These are phyloP conservation scores for Neurospora sp. DNA, from an alignment of 2,329 filamentous ascomycete genomes.

Conservation along the genomic window DNA sequence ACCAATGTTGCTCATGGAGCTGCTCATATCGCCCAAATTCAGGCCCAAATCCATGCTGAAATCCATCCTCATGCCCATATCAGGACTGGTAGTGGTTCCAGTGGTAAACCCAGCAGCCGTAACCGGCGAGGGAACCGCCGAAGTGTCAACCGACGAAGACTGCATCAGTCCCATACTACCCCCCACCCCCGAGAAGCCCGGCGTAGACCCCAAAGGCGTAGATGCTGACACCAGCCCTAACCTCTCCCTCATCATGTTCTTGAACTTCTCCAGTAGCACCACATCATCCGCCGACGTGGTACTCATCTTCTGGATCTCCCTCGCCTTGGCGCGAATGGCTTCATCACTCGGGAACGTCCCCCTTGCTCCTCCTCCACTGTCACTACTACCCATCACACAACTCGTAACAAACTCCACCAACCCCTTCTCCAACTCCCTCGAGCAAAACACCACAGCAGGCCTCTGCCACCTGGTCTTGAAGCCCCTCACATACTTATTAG, in stretches of 20 bases:
- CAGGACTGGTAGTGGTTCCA: slow-evolving; percentile 3
- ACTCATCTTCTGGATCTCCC: slow-evolving; percentile 35
- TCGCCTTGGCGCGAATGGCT: slow-evolving; percentile 35
- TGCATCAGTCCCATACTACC: background rate
- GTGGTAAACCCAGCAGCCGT: background rate
- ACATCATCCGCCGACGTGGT: slow-evolving; percentile 46
- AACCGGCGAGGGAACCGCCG: background rate
- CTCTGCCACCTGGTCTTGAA: slow-evolving; percentile 34
- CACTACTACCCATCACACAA: slow-evolving; percentile 21
- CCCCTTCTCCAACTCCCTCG: slow-evolving; percentile 46
- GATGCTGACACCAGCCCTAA: slow-evolving; percentile 8
- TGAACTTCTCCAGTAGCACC: slow-evolving; percentile 44
- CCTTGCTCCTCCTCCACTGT: slow-evolving; percentile 20
- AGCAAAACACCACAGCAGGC: slow-evolving; percentile 46
- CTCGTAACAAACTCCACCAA: slow-evolving; percentile 38
- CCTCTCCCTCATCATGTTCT: slow-evolving; percentile 30
- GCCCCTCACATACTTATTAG: slow-evolving; percentile 38
- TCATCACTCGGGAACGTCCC: slow-evolving; percentile 36
- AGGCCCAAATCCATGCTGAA: slow-evolving; percentile 14
- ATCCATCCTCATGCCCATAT: slow-evolving; percentile 23
- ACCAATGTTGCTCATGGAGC: background rate
- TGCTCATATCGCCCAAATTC: background rate
- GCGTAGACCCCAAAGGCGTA: background rate
- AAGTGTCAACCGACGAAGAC: background rate
- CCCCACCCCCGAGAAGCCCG: background rate